Conservation (phyloP, 2,329 filamentous ascomycete genomes). For the Nannizzia gypsea region DNA sequence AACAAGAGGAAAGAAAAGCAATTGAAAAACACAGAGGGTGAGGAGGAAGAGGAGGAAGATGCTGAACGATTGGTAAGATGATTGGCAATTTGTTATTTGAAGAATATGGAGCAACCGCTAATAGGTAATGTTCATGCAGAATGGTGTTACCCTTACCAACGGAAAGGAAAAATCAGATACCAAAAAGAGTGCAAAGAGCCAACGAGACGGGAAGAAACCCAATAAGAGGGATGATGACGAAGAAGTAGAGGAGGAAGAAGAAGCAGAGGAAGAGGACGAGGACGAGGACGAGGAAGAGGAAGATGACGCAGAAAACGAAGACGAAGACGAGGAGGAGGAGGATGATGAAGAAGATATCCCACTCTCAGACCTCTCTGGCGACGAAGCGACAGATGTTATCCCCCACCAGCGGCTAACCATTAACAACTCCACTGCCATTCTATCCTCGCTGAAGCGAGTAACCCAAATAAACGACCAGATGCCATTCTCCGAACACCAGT, state of each 20-base stretch:
- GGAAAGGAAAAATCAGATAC: conserved; percentile 24
- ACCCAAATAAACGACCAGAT: conserved; percentile 47
- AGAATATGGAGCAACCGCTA: not conserved
- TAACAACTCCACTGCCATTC: conserved; percentile 87
- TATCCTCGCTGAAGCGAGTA: conserved; percentile 61
- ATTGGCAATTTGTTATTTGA: not conserved
- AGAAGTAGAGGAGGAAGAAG: conserved; percentile 23
- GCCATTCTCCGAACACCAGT: conserved; percentile 74
- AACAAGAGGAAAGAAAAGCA: conserved; percentile 32
- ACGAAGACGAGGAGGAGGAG: conserved; percentile 27
- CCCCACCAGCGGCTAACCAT: conserved; percentile 90
- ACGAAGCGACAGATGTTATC: conserved; percentile 74
- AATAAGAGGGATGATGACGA: conserved; percentile 26
- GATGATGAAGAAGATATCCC: conserved; percentile 74
- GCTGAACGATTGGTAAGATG: conserved; percentile 7
- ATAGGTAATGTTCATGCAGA: conserved; percentile 4
- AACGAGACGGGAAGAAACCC: conserved; percentile 14
- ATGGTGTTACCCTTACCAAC: conserved; percentile 20
- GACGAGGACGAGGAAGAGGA: conserved; percentile 20
- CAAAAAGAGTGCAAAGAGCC: not conserved
- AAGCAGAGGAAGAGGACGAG: conserved; percentile 30
- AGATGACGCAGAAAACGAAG: conserved; percentile 24
- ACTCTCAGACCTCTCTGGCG: conserved; percentile 70
- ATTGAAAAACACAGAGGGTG: conserved; percentile 20
- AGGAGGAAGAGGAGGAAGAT: conserved; percentile 14